phyloP scores from a whole-genome alignment of 2,329 filamentous ascomycete genomes.

The Trichoderma endophyticum region DNA sequence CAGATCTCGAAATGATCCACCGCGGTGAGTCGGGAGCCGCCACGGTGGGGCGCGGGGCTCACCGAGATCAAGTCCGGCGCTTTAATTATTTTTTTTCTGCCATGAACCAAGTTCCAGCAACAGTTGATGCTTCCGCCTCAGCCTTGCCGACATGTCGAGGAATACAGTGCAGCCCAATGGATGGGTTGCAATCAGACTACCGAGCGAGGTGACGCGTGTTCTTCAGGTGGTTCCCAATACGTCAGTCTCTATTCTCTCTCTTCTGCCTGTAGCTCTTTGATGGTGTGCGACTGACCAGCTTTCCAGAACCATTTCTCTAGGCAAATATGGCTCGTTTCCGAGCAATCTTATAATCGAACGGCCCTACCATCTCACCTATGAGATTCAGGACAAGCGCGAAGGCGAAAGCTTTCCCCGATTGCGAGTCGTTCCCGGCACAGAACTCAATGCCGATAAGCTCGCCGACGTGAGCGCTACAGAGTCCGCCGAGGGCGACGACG shows the following conservation, averaged over 20 bases:
- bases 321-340: slow-evolving; percentile 89
- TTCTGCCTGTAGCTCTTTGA: not conserved
- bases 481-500: slow-evolving; percentile 42
- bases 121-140: not conserved
- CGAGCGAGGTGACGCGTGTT: slow-evolving; percentile 55
- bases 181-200: slow-evolving; percentile 59
- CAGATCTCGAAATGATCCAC: not conserved
- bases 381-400: slow-evolving; percentile 70
- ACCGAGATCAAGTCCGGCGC: slow-evolving; percentile 26
- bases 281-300: slow-evolving; percentile 26
- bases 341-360: slow-evolving; percentile 87
- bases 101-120: not conserved
- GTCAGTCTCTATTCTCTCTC: slow-evolving; percentile 36
- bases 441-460: slow-evolving; percentile 79
- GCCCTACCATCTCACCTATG: slow-evolving; percentile 88
- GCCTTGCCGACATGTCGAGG: slow-evolving; percentile 29
- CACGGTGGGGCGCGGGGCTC: slow-evolving; percentile 29
- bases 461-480: slow-evolving; percentile 38
- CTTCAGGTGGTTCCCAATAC: slow-evolving; percentile 60
- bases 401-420: slow-evolving; percentile 65
- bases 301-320: slow-evolving; percentile 75
- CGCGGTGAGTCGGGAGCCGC: slow-evolving; percentile 10
- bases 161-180: slow-evolving; percentile 49
- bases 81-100: slow-evolving; percentile 18
- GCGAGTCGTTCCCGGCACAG: slow-evolving; percentile 73